Evolutionary conservation across 2,329 filamentous ascomycete genomes (phyloP).

Genomic region (Fusarium concolor): DNA sequence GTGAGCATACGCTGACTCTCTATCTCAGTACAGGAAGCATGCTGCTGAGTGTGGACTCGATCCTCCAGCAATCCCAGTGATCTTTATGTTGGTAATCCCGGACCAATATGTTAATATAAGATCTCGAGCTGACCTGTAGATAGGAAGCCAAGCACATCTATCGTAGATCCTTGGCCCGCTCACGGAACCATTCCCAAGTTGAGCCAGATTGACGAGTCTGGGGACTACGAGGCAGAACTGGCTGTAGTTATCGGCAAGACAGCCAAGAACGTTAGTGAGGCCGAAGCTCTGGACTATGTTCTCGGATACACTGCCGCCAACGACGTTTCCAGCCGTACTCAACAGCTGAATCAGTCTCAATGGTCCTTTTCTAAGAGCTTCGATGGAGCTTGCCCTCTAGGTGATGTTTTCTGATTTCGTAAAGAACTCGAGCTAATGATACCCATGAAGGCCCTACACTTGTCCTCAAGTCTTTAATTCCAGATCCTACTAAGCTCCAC

Average conservation of each 20-base stretch:
- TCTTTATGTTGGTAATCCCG: constrained; percentile 60
- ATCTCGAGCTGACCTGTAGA: not conserved
- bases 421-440: not conserved
- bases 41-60: constrained; percentile 62
- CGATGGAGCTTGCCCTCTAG: constrained; percentile 65
- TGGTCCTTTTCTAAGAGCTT: constrained; percentile 67
- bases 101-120: not conserved
- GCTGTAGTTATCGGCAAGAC: constrained; percentile 65
- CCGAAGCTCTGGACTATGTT: constrained; percentile 68
- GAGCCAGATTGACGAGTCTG: constrained; percentile 61
- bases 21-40: constrained; percentile 51
- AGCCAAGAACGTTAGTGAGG: constrained; percentile 65
- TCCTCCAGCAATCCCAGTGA: constrained; percentile 65
- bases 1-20: not conserved
- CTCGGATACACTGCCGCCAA: constrained; percentile 73
- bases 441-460: constrained; percentile 70
- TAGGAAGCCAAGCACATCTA: constrained; percentile 63
- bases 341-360: constrained; percentile 45
- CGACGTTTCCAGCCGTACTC: constrained; percentile 64
- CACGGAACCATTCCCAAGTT: constrained; percentile 64
- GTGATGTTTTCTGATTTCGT: constrained; percentile 5
- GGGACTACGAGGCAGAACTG: constrained; percentile 70
- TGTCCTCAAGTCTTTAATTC: constrained; percentile 65
- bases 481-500: constrained; percentile 66
- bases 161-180: constrained; percentile 65